These are phyloP conservation scores for Ambispora gerdemannii DNA, from an alignment of 192 early-diverging fungal genomes.

Conservation along the genomic window DNA sequence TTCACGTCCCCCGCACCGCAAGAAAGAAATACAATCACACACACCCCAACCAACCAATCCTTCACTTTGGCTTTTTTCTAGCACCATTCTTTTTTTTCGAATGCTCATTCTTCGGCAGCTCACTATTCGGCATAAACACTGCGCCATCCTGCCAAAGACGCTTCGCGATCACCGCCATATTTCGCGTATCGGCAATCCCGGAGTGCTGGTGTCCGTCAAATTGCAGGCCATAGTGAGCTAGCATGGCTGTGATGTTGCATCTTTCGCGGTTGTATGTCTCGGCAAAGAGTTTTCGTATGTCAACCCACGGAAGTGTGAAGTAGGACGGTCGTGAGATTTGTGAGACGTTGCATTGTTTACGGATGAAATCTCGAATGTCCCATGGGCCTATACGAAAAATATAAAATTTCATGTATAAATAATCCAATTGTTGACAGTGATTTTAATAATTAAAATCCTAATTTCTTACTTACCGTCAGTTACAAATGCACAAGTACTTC, in stretches of 20 bases:
- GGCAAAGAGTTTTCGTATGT: slow-evolving; percentile 59
- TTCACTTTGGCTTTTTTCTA: no score
- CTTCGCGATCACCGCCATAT: slow-evolving; percentile 68
- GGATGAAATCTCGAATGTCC: slow-evolving; percentile 82
- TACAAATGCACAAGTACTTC: slow-evolving; percentile 12
- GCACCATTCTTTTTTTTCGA: no score
- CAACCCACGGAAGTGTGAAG: slow-evolving; percentile 59
- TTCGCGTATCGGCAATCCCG: slow-evolving; percentile 79
- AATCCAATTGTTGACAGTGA: neutral
- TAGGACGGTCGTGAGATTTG: slow-evolving; percentile 58
- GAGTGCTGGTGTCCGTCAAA: slow-evolving; percentile 77
- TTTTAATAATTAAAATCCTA: neutral
- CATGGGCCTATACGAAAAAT: slow-evolving; percentile 60
- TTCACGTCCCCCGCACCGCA: no score
- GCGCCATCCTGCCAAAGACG: slow-evolving; percentile 40
- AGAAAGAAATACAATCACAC: no score
- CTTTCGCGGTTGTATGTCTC: slow-evolving; percentile 48
- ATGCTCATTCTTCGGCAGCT: no score
- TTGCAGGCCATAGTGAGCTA: slow-evolving; percentile 51
- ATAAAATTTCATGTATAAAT: no score
- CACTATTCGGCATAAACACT: neutral
- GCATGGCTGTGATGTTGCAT: slow-evolving; percentile 65
- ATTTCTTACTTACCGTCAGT: slow-evolving; percentile 25
- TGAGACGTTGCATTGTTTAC: slow-evolving; percentile 64
- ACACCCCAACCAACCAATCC: no score